Percentiles rank a stretch among this genome's conserved stretches.
Conservation (phyloP, 2,329 filamentous ascomycete genomes). For the Aspergillus vadensis region DNA sequence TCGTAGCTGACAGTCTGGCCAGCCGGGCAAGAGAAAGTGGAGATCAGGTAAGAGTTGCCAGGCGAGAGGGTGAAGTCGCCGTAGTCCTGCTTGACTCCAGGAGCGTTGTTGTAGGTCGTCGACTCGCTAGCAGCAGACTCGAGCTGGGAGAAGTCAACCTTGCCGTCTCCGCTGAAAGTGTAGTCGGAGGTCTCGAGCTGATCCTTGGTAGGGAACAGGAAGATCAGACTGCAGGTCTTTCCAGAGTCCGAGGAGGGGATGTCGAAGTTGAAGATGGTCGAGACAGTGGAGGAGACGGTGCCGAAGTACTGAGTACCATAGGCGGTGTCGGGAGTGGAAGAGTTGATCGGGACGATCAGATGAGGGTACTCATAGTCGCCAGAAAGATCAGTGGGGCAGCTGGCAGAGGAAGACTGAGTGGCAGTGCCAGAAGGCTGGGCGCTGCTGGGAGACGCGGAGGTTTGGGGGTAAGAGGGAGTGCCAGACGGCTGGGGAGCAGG, state of each 20-base stretch:
- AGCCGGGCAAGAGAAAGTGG: conserved; percentile 57
- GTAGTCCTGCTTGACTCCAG: conserved; percentile 48
- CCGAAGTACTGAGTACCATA: conserved; percentile 60
- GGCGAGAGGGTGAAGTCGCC: conserved; percentile 51
- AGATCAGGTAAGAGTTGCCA: conserved; percentile 58
- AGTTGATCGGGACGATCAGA: conserved; percentile 64
- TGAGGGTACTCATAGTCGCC: conserved; percentile 60
- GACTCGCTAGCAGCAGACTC: conserved; percentile 45
- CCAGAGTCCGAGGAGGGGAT: conserved; percentile 57
- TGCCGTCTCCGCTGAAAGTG: conserved; percentile 57
- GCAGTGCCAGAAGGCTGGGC: conserved; percentile 18
- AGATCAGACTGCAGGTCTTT: conserved; percentile 65
- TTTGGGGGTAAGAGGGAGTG: conserved; percentile 2
- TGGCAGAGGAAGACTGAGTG: conserved; percentile 19
- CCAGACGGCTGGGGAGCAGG: conserved; percentile 1
- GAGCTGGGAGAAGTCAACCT: conserved; percentile 57
- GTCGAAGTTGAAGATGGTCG: conserved; percentile 70
- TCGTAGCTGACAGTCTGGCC: conserved; percentile 56
- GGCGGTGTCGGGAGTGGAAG: conserved; percentile 53
- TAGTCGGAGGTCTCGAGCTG: conserved; percentile 63
- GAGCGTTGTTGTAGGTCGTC: conserved; percentile 59
- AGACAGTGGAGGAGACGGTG: conserved; percentile 54
- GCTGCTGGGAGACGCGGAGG: conserved; percentile 7
- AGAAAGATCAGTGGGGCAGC: conserved; percentile 51
- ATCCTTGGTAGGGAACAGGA: conserved; percentile 62